Evolutionary conservation across 2,329 filamentous ascomycete genomes (phyloP).

Genomic region (Venturia asperata): DNA sequence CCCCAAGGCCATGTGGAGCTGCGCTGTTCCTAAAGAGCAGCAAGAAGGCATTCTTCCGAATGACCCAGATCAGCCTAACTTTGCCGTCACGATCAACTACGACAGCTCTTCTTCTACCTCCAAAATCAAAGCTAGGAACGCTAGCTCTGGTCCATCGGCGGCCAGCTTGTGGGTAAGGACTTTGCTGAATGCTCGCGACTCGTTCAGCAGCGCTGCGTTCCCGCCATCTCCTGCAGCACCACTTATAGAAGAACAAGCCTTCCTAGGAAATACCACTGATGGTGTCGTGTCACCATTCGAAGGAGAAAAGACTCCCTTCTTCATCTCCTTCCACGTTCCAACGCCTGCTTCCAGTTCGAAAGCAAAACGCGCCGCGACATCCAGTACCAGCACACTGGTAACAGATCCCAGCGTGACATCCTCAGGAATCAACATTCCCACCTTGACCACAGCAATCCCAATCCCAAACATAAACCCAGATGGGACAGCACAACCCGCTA

Average conservation of each 20-base stretch:
- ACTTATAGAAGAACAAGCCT: slow-evolving; percentile 62
- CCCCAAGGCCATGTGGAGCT: slow-evolving; percentile 76
- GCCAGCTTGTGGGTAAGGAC: slow-evolving; percentile 6
- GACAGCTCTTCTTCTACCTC: slow-evolving; percentile 43
- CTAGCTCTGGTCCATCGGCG: slow-evolving; percentile 12
- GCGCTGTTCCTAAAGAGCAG: slow-evolving; percentile 70
- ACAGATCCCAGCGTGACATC: slow-evolving; percentile 18
- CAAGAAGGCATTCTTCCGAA: slow-evolving; percentile 58
- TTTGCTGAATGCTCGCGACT: slow-evolving; percentile 4
- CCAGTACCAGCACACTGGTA: slow-evolving; percentile 1
- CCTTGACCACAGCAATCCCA: slow-evolving; percentile 53
- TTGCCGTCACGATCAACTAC: slow-evolving; percentile 67
- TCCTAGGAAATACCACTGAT: slow-evolving; percentile 82
- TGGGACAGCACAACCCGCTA: slow-evolving; percentile 64
- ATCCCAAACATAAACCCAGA: slow-evolving; percentile 56
- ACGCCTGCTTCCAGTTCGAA: slow-evolving; percentile 22
- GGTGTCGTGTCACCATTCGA: slow-evolving; percentile 61
- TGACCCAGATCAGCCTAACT: slow-evolving; percentile 63
- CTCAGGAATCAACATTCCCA: slow-evolving; percentile 30
- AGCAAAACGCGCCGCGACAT: slow-evolving; percentile 23
- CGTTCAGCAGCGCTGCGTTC: background rate
- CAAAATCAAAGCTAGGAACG: slow-evolving; percentile 25
- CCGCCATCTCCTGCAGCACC: slow-evolving; percentile 52
- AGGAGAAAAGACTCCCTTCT: slow-evolving; percentile 84
- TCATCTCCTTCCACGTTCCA: slow-evolving; percentile 60